Percentiles rank a stretch among this genome's conserved stretches.
phyloP scores from a whole-genome alignment of 2,329 filamentous ascomycete species.

The Decorospora gaudefroyi region DNA sequence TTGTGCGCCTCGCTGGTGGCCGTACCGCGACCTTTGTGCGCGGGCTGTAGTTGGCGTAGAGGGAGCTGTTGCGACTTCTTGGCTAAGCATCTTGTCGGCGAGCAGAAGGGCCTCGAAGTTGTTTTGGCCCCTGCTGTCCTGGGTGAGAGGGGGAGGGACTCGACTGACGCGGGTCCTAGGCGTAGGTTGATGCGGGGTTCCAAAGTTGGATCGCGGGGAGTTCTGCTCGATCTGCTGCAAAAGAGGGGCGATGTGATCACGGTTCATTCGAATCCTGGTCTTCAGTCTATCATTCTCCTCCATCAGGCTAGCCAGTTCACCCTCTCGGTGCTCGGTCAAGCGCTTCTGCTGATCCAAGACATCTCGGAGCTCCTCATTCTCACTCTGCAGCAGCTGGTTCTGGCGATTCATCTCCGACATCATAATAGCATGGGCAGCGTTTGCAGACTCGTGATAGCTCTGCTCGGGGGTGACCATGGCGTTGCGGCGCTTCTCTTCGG shows the following conservation, averaged over 20 bases:
- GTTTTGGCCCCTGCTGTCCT: constrained; percentile 57
- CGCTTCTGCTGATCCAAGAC: constrained; percentile 75
- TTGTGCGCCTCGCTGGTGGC: constrained; percentile 76
- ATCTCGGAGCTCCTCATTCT: constrained; percentile 66
- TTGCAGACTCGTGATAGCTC: constrained; percentile 57
- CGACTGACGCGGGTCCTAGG: constrained; percentile 41
- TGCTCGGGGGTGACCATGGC: constrained; percentile 60
- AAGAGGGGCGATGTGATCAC: constrained; percentile 74
- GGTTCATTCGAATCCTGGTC: constrained; percentile 83
- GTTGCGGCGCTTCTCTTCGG: constrained; percentile 68
- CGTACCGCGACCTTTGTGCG: constrained; percentile 57
- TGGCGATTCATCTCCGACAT: constrained; percentile 55
- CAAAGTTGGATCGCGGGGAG: constrained; percentile 62
- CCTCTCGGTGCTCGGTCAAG: constrained; percentile 76
- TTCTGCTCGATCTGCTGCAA: constrained; percentile 62
- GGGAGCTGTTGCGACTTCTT: constrained; percentile 74
- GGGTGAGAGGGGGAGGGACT: constrained; percentile 53
- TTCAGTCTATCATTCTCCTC: constrained; percentile 80
- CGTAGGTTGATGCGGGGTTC: constrained; percentile 60
- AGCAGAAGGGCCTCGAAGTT: constrained; percentile 77
- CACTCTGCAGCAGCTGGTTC: constrained; percentile 68
- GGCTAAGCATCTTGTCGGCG: constrained; percentile 74
- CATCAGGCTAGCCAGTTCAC: constrained; percentile 68
- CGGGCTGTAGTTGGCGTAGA: constrained; percentile 65
- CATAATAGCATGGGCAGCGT: constrained; percentile 61